These are phyloP conservation scores for Luffa aegyptiaca DNA, from an alignment of 306 rosid genomes.

Conservation along the genomic window DNA sequence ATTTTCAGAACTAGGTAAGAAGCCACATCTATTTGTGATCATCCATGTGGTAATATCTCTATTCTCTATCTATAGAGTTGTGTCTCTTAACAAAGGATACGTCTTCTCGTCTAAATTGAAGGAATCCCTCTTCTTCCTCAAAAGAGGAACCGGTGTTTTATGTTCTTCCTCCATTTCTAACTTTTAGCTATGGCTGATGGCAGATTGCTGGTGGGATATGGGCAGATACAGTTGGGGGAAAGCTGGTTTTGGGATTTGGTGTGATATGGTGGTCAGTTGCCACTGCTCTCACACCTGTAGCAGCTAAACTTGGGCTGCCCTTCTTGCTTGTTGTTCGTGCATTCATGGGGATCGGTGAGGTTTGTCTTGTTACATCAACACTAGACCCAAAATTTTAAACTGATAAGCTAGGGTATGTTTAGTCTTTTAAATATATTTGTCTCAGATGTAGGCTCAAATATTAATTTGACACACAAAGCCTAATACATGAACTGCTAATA, in stretches of 20 bases:
- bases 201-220: constrained; percentile 99
- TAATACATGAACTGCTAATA: background rate
- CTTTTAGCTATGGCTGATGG: constrained; percentile 16
- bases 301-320: constrained; percentile 90
- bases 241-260: constrained; percentile 79
- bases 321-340: constrained; percentile 81
- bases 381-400: background rate
- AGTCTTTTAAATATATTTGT: background rate
- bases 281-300: constrained; percentile 73
- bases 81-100: background rate
- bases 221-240: constrained; percentile 97
- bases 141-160: background rate
- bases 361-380: constrained; percentile 18
- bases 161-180: constrained; percentile 7
- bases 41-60: background rate
- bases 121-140: background rate
- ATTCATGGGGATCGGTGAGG: constrained; percentile 99
- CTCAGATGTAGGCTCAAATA: no score
- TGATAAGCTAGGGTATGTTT: background rate
- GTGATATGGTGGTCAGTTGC: constrained; percentile 98
- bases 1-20: background rate
- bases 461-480: background rate
- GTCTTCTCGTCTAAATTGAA: background rate
- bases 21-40: background rate
- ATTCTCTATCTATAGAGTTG: background rate